Base-by-base conservation (phyloP, 2,329 filamentous ascomycete species). In the Ophiocordyceps unilateralis region DNA sequence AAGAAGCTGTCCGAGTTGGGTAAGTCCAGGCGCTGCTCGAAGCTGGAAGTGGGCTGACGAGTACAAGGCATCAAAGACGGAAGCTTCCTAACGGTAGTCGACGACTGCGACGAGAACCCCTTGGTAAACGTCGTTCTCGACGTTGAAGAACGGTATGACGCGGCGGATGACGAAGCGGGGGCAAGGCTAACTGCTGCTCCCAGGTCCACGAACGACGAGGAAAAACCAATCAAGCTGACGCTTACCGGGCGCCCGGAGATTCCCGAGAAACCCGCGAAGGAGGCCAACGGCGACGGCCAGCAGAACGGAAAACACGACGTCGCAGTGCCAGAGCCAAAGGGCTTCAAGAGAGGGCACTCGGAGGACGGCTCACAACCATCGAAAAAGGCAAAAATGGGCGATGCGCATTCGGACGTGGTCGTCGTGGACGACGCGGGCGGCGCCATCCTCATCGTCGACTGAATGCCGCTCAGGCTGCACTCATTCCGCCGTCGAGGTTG, bases 401-500 rank as follows among this genome's bases (percentile, higher is more conserved):
- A 56, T 3, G 50, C 56, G 1, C 51, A 53, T 1, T 59, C 62
- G 28, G 52, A 69, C 34, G 65, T 63, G 36, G 65, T 73, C 14
- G 45, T 70, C 8, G 56, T 79, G 12, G 72, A 74, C 41, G 71
- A 69, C 41, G 63, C 59, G n/a, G 67, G 65, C 43, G 78, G 78
- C 20, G 71, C 76, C 19, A 83, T 84, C 50, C 53, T 83, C 46
- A 83, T 86, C 54, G 72, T 78, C 45, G 74, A 79, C 56, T 70
- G 76, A 57, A 69, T 21, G 5, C 43, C 43, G 44, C 23, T 69
- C 57, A 83, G 51, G 60, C 61, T 41, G 82, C 83, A 58, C 82
- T 87, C 50, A 93, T 59, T 1, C 87, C 87, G 15, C 87, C 87
- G 59, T 93, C 87, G 23, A 94, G 68, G 58, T 88, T 91, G 42